Conservation (phyloP, 140 eudicot species). For the Bidens hawaiensis region DNA sequence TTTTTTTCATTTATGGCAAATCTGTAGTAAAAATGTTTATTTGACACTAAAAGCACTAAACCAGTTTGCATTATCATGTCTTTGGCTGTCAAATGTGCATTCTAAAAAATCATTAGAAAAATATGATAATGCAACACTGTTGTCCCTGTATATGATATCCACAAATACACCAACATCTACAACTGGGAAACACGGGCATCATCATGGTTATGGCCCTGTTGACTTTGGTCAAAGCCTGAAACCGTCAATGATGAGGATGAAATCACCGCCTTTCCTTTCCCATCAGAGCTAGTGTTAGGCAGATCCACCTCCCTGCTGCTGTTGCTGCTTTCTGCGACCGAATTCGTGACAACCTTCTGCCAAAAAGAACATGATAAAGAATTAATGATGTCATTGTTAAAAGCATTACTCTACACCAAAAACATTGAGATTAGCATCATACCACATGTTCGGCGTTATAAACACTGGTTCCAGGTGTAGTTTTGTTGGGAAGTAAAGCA, state of each 20-base stretch:
- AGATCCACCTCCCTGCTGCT: constrained; percentile 20
- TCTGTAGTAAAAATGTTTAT: neutral
- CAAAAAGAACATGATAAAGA: too few species aligned
- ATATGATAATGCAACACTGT: constrained; percentile 24
- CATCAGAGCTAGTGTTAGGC: constrained; percentile 24
- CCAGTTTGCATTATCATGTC: constrained; percentile 9
- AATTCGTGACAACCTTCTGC: constrained; percentile 7
- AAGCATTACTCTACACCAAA: neutral
- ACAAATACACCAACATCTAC: constrained; percentile 32
- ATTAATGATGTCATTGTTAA: neutral
- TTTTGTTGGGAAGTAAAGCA: constrained; percentile 39
- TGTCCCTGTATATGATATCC: constrained; percentile 32
- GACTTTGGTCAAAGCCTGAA: constrained; percentile 27
- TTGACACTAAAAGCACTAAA: neutral
- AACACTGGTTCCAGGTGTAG: constrained; percentile 22
- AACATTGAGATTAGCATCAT: neutral
- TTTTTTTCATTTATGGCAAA: neutral
- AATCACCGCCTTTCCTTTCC: constrained; percentile 57
- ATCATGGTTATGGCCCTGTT: constrained; percentile 17
- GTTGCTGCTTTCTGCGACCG: constrained; percentile 23
- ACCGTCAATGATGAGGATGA: constrained; percentile 28
- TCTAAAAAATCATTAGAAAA: constrained; percentile 18
- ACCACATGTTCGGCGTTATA: constrained; percentile 48
- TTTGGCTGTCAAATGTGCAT: constrained; percentile 20
- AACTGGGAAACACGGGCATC: constrained; percentile 5